Evolutionary conservation across 148 eudicot genomes (phyloP), one percentile per base, ranked within the genome.

Genomic region (Fagopyrum esculentum): DNA sequence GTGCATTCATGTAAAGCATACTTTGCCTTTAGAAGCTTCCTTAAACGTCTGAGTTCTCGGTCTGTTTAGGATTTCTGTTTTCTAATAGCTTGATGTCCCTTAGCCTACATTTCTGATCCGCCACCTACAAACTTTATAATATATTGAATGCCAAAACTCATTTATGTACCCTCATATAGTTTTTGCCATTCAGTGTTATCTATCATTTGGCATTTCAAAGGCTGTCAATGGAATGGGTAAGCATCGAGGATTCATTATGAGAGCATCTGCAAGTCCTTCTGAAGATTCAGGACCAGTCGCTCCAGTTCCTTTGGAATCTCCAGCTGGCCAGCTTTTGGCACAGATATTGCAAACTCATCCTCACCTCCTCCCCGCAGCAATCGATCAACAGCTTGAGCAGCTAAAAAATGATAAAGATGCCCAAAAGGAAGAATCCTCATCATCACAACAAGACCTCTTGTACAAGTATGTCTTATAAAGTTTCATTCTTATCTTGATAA

Each of bases 321-420:
- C 97, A 26, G 83, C 85, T 77, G 99, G 99, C 73, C 92, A 86
- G 82, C 84, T 92, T 61, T 84, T 95, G 85, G 86, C 75, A 45
- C 90, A 92, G 82, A 88, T 95, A 55, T 69, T 92, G 85, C 90
- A 87, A 79, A 92, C 91, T 51, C 97, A 95, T 73, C 98, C 97
- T 6, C 98, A 95, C 84, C 90, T 92, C 52, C 86, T 89, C 73
- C 90, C 90, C 30, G 88, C 97, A 79, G 86, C 99, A 71, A 86
- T 93, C 77, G 99, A 95, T 73, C 99, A 92, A 78, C 96, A 92
- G 80, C 99, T 95, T 50, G 97, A 95, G 89, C 83, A 84, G 81
- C 88, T 95, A 69, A 87, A 89, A 81, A 87, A 78, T 71, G 89
- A 90, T 68, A 86, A 90, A 78, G 94, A 89, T 30, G 79, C 85